Base-by-base conservation (phyloP, 805 yeast species). In the Kodamaea laetipori region DNA sequence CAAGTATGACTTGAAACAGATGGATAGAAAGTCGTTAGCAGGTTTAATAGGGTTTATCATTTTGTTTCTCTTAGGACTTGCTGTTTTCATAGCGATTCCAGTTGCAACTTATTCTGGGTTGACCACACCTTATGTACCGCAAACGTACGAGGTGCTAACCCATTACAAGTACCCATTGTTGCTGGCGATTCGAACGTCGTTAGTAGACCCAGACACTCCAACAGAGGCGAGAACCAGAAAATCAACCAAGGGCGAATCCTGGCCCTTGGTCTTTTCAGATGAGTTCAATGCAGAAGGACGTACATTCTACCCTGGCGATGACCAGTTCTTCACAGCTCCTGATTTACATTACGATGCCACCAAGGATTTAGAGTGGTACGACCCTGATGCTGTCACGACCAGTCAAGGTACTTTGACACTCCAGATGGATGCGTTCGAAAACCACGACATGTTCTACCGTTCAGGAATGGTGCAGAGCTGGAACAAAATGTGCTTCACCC, bases 41-140 rank as follows among this genome's bases (percentile, higher is more conserved):
- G 90, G 88, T 3, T 58, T 82, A 27, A 32, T 77, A n/a, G 87
- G 88, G 23, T 54, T 89, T 31, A 25, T 84, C 6, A 41, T 74
- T 1, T 66, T 92, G 34, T 66, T 79, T 13, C 43, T 82, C 2
- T 94, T 85, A 27, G 82, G 78, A 4, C 52, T 83, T 10, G 77
- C 74, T 11, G 62, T 90, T 4, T 89, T 90, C 54, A 75, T 92
- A 39, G 66, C 90, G 5, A 66, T 86, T 48, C 97, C 98, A 1
- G 90, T 82, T 1, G 63, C 90, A 37, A 89, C 96, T 1, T 92
- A 74, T 62, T 72, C 96, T 1, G 95, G 95, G 49, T 81, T 77
- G 24, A 64, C 78, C 7, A 40, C 52, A 13, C 56, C 49, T 6
- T 41, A 24, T 25, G 21, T 32, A 11, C 64, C 69, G 11, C 51